phyloP scores from a whole-genome alignment of 1,139 yeast genomes.

The Dujonia santamariae region DNA sequence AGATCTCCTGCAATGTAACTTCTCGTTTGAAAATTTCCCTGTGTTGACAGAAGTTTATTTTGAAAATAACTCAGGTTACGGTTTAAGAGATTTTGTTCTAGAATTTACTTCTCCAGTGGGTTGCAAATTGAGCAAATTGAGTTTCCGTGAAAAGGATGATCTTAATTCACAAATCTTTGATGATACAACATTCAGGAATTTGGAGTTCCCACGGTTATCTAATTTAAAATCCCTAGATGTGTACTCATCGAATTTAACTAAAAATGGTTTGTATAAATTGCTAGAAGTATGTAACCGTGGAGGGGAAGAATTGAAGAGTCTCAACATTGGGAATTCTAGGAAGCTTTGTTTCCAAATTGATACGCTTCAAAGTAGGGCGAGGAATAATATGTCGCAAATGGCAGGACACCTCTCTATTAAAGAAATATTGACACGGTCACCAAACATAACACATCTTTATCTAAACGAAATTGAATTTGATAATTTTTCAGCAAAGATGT shows the following conservation, averaged over 20 bases:
- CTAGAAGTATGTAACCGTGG: conserved; percentile 19
- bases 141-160: conserved; percentile 28
- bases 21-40: conserved; percentile 5
- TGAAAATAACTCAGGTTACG: conserved; percentile 33
- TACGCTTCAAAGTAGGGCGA: conserved; percentile 11
- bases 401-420: conserved; percentile 10
- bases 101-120: conserved; percentile 16
- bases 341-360: conserved; percentile 31
- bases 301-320: conserved; percentile 13
- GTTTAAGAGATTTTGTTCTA: conserved; percentile 25
- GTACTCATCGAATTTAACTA: conserved; percentile 31
- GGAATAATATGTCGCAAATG: neutral
- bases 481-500: conserved; percentile 29
- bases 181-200: conserved; percentile 23
- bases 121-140: conserved; percentile 23
- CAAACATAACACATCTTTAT: conserved; percentile 22
- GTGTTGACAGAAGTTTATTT: conserved; percentile 22
- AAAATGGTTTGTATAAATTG: conserved; percentile 29
- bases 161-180: conserved; percentile 17
- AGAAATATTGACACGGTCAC: conserved; percentile 23
- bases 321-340: conserved; percentile 33
- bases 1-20: conserved; percentile 7
- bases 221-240: conserved; percentile 29
- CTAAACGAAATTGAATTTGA: conserved; percentile 39
- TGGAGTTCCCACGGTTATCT: conserved; percentile 25